Conservation (phyloP, 2,329 filamentous ascomycete species). For the Cephalotrichum gorgonifer region DNA sequence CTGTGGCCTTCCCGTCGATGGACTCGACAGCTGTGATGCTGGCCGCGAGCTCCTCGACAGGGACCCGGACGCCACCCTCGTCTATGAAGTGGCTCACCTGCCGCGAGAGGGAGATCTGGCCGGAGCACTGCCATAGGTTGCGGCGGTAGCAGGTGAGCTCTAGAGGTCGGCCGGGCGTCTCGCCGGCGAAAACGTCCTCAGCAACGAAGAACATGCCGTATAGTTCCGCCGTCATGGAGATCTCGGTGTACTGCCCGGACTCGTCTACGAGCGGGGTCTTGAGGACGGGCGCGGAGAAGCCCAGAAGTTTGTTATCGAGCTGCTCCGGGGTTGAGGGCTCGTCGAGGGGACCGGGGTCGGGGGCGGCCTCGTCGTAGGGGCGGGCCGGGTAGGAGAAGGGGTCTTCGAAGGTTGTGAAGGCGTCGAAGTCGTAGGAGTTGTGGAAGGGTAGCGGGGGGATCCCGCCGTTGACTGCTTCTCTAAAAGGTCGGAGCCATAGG, state of each 20-base stretch:
- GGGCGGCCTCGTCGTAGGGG: conserved; percentile 30
- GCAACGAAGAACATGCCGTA: conserved; percentile 86
- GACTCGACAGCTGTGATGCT: conserved; percentile 81
- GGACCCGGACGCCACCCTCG: conserved; percentile 69
- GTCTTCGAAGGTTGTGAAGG: conserved; percentile 54
- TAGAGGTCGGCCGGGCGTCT: conserved; percentile 46
- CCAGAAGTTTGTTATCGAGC: conserved; percentile 61
- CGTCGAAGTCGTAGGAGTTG: conserved; percentile 50
- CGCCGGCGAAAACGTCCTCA: conserved; percentile 64
- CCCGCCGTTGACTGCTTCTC: conserved; percentile 30
- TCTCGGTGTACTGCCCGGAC: conserved; percentile 49
- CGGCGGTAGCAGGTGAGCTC: conserved; percentile 92
- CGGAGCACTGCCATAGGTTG: conserved; percentile 91
- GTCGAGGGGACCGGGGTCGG: conserved; percentile 30
- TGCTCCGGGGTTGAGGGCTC: conserved; percentile 9
- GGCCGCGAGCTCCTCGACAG: conserved; percentile 68
- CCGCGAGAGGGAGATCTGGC: conserved; percentile 69
- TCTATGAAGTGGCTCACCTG: conserved; percentile 57
- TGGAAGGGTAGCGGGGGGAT: conserved; percentile 39
- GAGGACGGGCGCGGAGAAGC: conserved; percentile 56
- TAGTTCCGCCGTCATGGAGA: conserved; percentile 62
- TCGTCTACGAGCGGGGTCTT: conserved; percentile 57
- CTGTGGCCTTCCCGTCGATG: conserved; percentile 82
- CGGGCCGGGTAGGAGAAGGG: conserved; percentile 49
- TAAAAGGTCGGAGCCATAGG: too few relatives aligned